phyloP scores from a whole-genome alignment of 129 eudicot genomes.

The Artemisia annua region DNA sequence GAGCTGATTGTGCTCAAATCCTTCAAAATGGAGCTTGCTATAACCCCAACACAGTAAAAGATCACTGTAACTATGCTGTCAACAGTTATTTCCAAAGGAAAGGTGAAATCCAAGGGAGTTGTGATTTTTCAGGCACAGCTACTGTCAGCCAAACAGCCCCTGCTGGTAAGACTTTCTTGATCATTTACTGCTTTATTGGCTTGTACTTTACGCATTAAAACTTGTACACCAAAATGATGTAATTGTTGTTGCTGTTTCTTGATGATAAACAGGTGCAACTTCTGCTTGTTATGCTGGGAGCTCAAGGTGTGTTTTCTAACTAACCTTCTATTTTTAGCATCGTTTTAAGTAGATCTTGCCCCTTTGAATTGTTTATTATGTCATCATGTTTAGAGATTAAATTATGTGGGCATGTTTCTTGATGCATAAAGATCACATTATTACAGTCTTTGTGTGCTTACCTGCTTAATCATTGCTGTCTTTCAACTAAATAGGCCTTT shows the following conservation, averaged over 20 bases:
- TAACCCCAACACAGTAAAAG: constrained; percentile 70
- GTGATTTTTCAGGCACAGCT: constrained; percentile 62
- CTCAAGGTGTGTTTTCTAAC: constrained; percentile 46
- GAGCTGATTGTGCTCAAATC: constrained; percentile 76
- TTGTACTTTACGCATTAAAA: constrained; percentile 3
- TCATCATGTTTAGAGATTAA: constrained; percentile 15
- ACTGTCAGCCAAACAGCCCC: constrained; percentile 36
- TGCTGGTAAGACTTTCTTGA: constrained; percentile 42
- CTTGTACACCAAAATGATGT: constrained; percentile 8
- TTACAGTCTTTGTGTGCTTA: constrained; percentile 7
- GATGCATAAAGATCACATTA: constrained; percentile 27
- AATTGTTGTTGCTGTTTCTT: not conserved
- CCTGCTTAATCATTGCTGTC: constrained; percentile 13
- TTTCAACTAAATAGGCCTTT: constrained; percentile 12
- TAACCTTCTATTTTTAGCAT: constrained; percentile 12
- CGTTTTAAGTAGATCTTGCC: constrained; percentile 36
- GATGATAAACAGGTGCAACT: constrained; percentile 49
- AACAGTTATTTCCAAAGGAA: constrained; percentile 71
- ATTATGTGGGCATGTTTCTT: constrained; percentile 28
- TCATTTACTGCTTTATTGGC: not conserved
- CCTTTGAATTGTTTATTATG: not conserved
- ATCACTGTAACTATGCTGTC: constrained; percentile 85
- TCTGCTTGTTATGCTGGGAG: constrained; percentile 57
- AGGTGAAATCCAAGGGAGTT: constrained; percentile 40
- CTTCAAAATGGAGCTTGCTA: constrained; percentile 64